These are phyloP conservation scores for Pascua guehoae DNA, from an alignment of 1,284 basidiomycete genomes.

Conservation along the genomic window DNA sequence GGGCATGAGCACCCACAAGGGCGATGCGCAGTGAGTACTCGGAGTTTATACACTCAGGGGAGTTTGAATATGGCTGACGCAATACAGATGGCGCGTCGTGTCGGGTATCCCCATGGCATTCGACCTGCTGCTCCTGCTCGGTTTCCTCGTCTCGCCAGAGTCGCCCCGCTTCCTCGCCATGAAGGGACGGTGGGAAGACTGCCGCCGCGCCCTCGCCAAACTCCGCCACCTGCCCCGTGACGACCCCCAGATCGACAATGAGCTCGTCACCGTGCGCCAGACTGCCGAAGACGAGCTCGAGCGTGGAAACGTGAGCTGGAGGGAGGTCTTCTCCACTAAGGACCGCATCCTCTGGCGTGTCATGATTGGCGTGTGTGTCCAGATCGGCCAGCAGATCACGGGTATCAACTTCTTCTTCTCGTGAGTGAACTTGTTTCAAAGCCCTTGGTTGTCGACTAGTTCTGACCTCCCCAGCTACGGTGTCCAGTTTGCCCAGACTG, in stretches of 20 bases:
- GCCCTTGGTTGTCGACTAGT: too few relatives aligned
- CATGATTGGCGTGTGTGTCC: conserved; percentile 34
- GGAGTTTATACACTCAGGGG: too few relatives aligned
- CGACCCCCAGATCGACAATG: conserved; percentile 39
- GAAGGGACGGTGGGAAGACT: conserved; percentile 45
- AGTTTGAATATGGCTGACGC: too few relatives aligned
- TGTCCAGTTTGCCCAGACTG: conserved; percentile 45
- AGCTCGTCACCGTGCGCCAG: conserved; percentile 46
- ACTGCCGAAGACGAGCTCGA: conserved; percentile 41
- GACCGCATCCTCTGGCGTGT: conserved; percentile 48
- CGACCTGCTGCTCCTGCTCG: conserved; percentile 45
- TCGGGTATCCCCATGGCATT: conserved; percentile 38
- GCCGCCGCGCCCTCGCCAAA: conserved; percentile 46
- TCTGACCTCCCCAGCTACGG: conserved; percentile 25
- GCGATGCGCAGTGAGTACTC: conserved; percentile 1
- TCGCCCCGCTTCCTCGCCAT: conserved; percentile 50
- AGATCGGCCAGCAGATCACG: conserved; percentile 49
- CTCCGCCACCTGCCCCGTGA: conserved; percentile 46
- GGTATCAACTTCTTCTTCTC: conserved; percentile 40
- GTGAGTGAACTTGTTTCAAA: too few relatives aligned
- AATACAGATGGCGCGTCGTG: not conserved
- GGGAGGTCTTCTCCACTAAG: conserved; percentile 48
- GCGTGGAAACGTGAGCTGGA: conserved; percentile 40
- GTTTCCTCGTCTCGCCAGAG: conserved; percentile 50
- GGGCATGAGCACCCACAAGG: conserved; percentile 41